Base-by-base conservation (phyloP, 495 filamentous ascomycete species). In the Melanomma pulvis-pyrius region DNA sequence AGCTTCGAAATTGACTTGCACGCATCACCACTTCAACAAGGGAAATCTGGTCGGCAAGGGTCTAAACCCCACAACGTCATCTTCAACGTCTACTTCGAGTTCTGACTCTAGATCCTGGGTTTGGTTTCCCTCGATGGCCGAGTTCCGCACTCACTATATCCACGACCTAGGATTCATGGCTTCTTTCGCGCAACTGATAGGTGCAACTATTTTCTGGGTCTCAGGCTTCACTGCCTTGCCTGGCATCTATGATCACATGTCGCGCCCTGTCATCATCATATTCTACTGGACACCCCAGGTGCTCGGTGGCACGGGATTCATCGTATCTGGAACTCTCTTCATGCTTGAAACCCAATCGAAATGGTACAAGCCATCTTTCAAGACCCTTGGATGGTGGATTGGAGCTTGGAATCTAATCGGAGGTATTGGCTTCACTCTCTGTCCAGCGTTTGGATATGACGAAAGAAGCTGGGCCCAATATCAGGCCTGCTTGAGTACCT, bases 251-350 rank as follows among this genome's bases (percentile, higher is more conserved):
- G 71, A 81, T 53, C 65, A 79, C 41, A 71, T 86, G 71, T 78
- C 78, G 15, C 75, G 78, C 49, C 65, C 78, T 13, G 63, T 80
- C 1, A 77, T 83, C 0, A 80, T 87, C 70, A 84, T 86, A 15
- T 79, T 83, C 0, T 90, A 83, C 74, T 91, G 87, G 89, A 74
- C 82, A 0, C 87, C 88, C 1, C 86, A 91, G 71, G 85, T 90
- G 4, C 77, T 90, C 0, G 87, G 89, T 4, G 88, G 89, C 0
- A 71, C 68, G 0, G 86, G 86, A 8, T 91, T 90, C 74, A 81
- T 90, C 62, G 52, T 87, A 36, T 87, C 83, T 19, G 77, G 76
- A 22, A 70, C 78, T 0, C 69, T 91, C 12, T 91, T 88, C 72
- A 90, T 89, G 79, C 69, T 91, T 12, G 88, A 92, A 69, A 88